phyloP scores from a whole-genome alignment of 2,329 filamentous ascomycete genomes.

The Pestalotiopsis sp. region DNA sequence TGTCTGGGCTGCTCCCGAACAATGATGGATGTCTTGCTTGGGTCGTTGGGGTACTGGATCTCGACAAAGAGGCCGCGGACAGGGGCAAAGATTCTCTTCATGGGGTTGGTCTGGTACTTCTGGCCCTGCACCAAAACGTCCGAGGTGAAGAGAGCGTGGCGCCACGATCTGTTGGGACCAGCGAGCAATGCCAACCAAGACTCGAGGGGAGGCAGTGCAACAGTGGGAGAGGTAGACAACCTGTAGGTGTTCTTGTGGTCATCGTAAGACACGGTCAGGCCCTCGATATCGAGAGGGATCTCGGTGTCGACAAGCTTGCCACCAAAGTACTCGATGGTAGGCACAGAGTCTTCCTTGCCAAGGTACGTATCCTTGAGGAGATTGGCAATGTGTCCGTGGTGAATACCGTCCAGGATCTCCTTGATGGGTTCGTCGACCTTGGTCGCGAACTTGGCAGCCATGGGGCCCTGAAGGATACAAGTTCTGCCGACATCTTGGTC shows the following conservation, averaged over 20 bases:
- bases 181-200: conserved; percentile 89
- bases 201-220: conserved; percentile 75
- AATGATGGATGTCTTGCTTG: conserved; percentile 79
- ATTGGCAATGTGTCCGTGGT: conserved; percentile 81
- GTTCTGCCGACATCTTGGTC: conserved; percentile 94
- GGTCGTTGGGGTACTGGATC: conserved; percentile 79
- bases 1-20: conserved; percentile 86
- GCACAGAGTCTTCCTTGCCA: conserved; percentile 73
- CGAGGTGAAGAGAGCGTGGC: conserved; percentile 89
- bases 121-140: conserved; percentile 95
- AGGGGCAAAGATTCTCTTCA: conserved; percentile 88
- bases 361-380: conserved; percentile 81
- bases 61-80: conserved; percentile 87
- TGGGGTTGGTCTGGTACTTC: conserved; percentile 96
- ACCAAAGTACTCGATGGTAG: conserved; percentile 92
- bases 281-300: conserved; percentile 78
- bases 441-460: conserved; percentile 87
- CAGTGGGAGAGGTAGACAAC: conserved; percentile 73
- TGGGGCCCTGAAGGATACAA: conserved; percentile 94
- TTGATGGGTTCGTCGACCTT: conserved; percentile 92
- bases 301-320: conserved; percentile 77
- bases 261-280: conserved; percentile 81
- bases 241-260: conserved; percentile 81
- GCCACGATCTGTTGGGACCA: conserved; percentile 85
- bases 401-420: conserved; percentile 90